These are phyloP conservation scores for Leishmania tarentolae DNA, from an alignment of 208 protist genomes.

Conservation along the genomic window DNA sequence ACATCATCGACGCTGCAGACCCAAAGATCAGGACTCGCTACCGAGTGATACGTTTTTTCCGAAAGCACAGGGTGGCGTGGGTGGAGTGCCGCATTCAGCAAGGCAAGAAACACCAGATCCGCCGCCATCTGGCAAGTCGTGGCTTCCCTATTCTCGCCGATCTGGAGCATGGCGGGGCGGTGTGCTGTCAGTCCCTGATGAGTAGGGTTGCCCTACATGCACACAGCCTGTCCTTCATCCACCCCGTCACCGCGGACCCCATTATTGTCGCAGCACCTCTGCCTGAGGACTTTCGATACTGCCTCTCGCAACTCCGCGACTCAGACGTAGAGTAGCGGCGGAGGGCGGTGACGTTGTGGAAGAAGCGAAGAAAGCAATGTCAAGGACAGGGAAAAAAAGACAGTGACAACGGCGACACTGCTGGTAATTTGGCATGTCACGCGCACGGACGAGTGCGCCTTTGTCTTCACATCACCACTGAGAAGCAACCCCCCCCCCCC, in stretches of 20 bases:
- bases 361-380: neutral
- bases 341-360: neutral
- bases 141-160: slow-evolving; percentile 82
- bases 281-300: slow-evolving; percentile 50
- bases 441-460: neutral
- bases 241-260: slow-evolving; percentile 50
- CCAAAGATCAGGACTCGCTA: slow-evolving; percentile 65
- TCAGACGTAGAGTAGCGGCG: neutral
- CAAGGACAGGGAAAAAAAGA: neutral
- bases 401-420: neutral
- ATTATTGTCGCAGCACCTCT: slow-evolving; percentile 52
- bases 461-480: neutral
- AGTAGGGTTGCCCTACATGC: slow-evolving; percentile 79
- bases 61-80: slow-evolving; percentile 43
- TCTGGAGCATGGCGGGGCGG: slow-evolving; percentile 78
- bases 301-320: slow-evolving; percentile 29
- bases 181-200: slow-evolving; percentile 59
- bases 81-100: slow-evolving; percentile 84
- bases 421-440: neutral
- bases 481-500: neutral
- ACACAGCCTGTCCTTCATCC: slow-evolving; percentile 56
- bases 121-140: slow-evolving; percentile 69
- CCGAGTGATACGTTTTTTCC: slow-evolving; percentile 61
- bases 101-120: slow-evolving; percentile 89
- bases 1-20: slow-evolving; percentile 51